A percentile compares a stretch with the other conserved stretches of the same genome.
These are phyloP conservation scores for Musa itinerans DNA, from an alignment of 176 grass and related monocot species.

Conservation along the genomic window DNA sequence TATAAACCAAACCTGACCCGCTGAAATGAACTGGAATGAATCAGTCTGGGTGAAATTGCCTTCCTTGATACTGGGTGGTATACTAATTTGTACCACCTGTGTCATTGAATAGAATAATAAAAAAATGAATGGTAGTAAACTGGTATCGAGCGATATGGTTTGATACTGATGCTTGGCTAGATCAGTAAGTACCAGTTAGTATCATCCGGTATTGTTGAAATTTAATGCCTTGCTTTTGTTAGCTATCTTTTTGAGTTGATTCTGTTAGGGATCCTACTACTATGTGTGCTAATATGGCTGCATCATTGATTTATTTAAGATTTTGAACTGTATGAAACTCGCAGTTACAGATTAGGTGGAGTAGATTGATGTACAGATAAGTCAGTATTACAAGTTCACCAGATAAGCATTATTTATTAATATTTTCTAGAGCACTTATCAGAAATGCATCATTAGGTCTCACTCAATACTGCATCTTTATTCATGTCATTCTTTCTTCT, in stretches of 20 bases:
- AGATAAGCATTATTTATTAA: background rate
- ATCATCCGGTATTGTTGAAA: too few species aligned
- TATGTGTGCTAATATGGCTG: background rate
- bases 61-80: too few species aligned
- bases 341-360: background rate
- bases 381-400: background rate
- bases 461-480: background rate
- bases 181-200: too few species aligned
- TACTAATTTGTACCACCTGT: too few species aligned
- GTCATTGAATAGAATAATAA: too few species aligned
- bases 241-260: background rate
- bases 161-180: too few species aligned
- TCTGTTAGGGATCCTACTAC: background rate
- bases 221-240: too few species aligned
- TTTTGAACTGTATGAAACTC: background rate
- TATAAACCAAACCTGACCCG: too few species aligned
- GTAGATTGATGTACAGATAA: background rate
- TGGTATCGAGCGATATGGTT: too few species aligned
- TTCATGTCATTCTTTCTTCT: constrained; percentile 16
- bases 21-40: too few species aligned
- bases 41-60: too few species aligned
- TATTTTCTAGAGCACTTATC: background rate
- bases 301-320: background rate
- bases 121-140: too few species aligned
- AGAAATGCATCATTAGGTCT: background rate